phyloP scores from a whole-genome alignment of 352 stramenopile genomes.

The Phytophthora aleatoria region DNA sequence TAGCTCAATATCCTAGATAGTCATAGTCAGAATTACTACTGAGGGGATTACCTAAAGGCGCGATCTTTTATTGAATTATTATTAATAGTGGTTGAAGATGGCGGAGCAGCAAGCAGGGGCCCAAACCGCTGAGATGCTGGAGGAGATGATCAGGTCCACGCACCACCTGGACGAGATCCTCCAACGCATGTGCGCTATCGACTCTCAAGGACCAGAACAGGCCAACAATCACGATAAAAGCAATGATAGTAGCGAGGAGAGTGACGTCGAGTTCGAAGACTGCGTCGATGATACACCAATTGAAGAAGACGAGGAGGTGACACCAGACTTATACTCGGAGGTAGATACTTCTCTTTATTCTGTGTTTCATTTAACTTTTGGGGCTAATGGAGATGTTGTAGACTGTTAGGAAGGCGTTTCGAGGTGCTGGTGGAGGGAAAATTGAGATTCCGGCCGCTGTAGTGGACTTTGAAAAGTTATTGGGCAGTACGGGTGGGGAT shows the following conservation, averaged over 20 bases:
- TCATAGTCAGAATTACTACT: too few relatives aligned
- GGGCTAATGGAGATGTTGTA: background rate
- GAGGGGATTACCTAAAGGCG: background rate
- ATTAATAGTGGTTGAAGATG: background rate
- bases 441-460: background rate
- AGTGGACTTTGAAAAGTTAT: background rate
- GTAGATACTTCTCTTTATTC: background rate
- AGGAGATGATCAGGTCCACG: conserved; percentile 34
- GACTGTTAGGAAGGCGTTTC: conserved; percentile 6
- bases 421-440: background rate
- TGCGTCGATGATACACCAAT: background rate
- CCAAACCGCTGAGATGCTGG: conserved; percentile 18
- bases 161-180: conserved; percentile 57
- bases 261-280: conserved; percentile 12
- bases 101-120: background rate
- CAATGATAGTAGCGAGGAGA: background rate
- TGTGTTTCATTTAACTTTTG: background rate
- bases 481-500: background rate
- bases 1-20: too few relatives aligned
- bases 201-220: background rate
- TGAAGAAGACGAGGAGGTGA: background rate
- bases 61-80: conserved; percentile 5
- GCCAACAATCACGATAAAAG: background rate
- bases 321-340: conserved; percentile 8
- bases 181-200: conserved; percentile 40